phyloP scores from a whole-genome alignment of 176 grass and related monocot species.

The Eragrostis nindensis region DNA sequence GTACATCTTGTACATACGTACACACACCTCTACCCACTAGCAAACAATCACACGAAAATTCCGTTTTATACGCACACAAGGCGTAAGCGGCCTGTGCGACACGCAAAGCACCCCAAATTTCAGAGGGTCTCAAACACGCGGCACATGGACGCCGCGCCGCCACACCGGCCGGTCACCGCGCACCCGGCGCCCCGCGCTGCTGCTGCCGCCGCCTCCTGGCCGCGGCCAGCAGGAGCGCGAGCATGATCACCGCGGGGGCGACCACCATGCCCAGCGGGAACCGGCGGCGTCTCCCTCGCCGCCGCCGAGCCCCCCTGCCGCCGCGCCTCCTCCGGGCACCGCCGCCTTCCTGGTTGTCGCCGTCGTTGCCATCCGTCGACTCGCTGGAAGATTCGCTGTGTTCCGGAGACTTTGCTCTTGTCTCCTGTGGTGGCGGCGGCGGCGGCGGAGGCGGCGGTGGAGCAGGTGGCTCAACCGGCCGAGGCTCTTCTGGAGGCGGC shows the following conservation, averaged over 20 bases:
- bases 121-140: too few relatives aligned
- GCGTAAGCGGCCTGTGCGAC: too few relatives aligned
- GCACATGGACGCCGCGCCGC: too few relatives aligned
- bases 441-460: background rate
- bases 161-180: too few relatives aligned
- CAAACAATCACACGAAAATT: too few relatives aligned
- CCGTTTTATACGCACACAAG: too few relatives aligned
- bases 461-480: too few relatives aligned
- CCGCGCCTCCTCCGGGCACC: background rate
- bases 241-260: slow-evolving; percentile 18
- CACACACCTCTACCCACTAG: too few relatives aligned
- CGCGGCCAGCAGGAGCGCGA: slow-evolving; percentile 11
- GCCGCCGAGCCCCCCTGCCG: rapidly evolving
- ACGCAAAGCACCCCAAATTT: too few relatives aligned
- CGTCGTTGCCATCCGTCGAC: background rate
- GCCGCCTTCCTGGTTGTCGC: background rate
- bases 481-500: background rate
- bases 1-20: too few relatives aligned
- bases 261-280: slow-evolving; percentile 36
- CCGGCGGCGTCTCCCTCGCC: background rate
- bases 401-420: too few relatives aligned
- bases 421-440: background rate
- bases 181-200: background rate
- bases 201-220: slow-evolving; percentile 31
- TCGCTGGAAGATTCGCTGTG: too few relatives aligned